phyloP scores from a whole-genome alignment of 257 asterid genomes.

The Nemophila menziesii region DNA sequence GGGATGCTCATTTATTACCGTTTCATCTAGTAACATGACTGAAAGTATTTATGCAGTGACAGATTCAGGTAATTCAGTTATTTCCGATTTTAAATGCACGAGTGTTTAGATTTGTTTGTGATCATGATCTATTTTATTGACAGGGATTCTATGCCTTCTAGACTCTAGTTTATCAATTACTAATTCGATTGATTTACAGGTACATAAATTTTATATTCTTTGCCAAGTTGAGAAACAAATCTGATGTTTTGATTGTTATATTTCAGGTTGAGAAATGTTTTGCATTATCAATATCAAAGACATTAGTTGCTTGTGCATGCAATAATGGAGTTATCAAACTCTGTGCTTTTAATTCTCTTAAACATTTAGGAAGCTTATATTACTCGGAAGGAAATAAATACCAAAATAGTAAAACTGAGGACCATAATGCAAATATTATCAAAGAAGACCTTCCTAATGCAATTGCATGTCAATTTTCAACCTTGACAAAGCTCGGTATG shows the following conservation, averaged over 20 bases:
- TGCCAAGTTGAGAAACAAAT: neutral
- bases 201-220: constrained; percentile 12
- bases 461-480: constrained; percentile 63
- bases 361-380: constrained; percentile 38
- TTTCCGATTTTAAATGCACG: constrained; percentile 1
- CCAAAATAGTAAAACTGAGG: constrained; percentile 21
- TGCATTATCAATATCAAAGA: constrained; percentile 43
- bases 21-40: constrained; percentile 23
- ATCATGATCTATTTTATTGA: constrained; percentile 8
- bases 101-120: neutral
- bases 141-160: constrained; percentile 54
- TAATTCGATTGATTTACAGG: constrained; percentile 52
- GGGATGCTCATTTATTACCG: constrained; percentile 45
- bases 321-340: constrained; percentile 51
- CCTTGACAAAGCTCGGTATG: constrained; percentile 54
- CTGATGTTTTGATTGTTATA: constrained; percentile 4
- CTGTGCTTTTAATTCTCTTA: constrained; percentile 27
- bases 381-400: constrained; percentile 34
- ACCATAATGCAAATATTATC: constrained; percentile 12
- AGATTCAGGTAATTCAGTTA: constrained; percentile 32
- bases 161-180: constrained; percentile 29
- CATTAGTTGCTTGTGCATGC: constrained; percentile 68
- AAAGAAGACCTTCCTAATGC: constrained; percentile 47
- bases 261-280: constrained; percentile 57
- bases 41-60: constrained; percentile 44